Percentiles rank a stretch among this genome's conserved stretches.
These are phyloP conservation scores for Trichopus zeylanicus DNA, from an alignment of 116 monocot species.

Conservation along the genomic window DNA sequence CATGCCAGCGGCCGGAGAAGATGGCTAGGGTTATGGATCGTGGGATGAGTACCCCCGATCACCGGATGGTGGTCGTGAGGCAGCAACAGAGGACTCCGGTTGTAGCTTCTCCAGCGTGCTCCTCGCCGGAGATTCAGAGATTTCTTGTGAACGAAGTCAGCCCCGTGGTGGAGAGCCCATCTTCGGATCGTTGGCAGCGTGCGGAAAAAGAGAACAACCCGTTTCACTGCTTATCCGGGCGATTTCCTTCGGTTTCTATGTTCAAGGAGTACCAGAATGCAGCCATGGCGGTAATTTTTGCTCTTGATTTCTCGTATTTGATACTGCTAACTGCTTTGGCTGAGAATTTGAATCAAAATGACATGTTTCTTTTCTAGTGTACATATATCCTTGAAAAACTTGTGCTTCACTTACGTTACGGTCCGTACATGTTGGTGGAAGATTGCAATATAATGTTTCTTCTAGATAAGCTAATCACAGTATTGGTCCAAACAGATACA, in stretches of 20 bases:
- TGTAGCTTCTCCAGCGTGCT: constrained; percentile 15
- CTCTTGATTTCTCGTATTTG: neutral
- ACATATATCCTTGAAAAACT: no score
- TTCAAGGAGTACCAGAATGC: constrained; percentile 92
- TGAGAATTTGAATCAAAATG: neutral
- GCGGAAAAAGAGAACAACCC: constrained; percentile 26
- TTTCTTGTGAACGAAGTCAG: constrained; percentile 27
- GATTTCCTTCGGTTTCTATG: constrained; percentile 55
- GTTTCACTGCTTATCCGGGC: constrained; percentile 40
- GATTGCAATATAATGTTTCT: no score
- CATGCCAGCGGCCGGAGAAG: constrained; percentile 31
- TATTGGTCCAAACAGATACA: no score
- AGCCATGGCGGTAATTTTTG: constrained; percentile 75
- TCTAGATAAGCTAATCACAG: no score
- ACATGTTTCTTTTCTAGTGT: neutral
- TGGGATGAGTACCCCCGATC: constrained; percentile 6
- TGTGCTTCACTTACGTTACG: no score
- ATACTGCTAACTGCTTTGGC: neutral
- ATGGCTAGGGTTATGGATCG: constrained; percentile 30
- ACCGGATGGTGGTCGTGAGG: constrained; percentile 44
- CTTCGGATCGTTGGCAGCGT: constrained; percentile 10
- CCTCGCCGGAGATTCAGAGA: constrained; percentile 17
- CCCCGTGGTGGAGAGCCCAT: constrained; percentile 43
- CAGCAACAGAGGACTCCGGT: constrained; percentile 18
- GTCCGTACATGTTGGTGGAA: no score